Percentiles rank a stretch among this genome's conserved stretches.
These are phyloP conservation scores for Xylaria intraflava DNA, from an alignment of 495 filamentous ascomycete species.

Conservation along the genomic window DNA sequence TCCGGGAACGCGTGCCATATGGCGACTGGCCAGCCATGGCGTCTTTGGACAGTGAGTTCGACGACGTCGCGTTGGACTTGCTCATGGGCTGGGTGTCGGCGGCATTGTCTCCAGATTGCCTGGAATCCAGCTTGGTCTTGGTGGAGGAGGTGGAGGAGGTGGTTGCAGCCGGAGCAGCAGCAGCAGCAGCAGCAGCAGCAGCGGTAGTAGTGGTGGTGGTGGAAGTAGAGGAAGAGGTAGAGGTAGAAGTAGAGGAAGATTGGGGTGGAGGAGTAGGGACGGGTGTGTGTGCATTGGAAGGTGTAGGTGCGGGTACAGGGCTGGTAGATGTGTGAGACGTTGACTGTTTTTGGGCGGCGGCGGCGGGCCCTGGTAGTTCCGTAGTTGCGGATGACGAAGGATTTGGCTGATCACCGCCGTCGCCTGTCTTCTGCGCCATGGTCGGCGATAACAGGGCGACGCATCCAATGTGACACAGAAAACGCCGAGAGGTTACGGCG, in stretches of 20 bases:
- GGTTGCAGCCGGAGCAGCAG: neutral
- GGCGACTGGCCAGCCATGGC: constrained; percentile 47
- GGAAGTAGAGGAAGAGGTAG: neutral
- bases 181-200: neutral
- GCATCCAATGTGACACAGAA: constrained; percentile 30
- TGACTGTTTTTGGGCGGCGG: constrained; percentile 22
- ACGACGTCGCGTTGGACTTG: constrained; percentile 37
- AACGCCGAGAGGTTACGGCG: constrained; percentile 27
- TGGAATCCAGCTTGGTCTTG: constrained; percentile 20
- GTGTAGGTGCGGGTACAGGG: constrained; percentile 13
- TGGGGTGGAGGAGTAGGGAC: neutral
- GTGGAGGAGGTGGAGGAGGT: neutral
- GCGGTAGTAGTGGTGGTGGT: neutral
- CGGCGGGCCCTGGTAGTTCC: constrained; percentile 19
- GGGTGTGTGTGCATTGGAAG: constrained; percentile 14
- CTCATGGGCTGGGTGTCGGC: constrained; percentile 37
- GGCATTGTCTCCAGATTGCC: constrained; percentile 22
- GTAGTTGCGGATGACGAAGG: constrained; percentile 29
- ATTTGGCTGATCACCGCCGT: constrained; percentile 29
- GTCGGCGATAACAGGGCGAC: constrained; percentile 27
- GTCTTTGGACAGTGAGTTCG: constrained; percentile 33
- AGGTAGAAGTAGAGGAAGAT: neutral
- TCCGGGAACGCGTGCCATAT: constrained; percentile 94
- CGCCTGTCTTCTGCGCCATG: constrained; percentile 31
- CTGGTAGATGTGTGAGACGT: constrained; percentile 21